A percentile compares a stretch with the other conserved stretches of the same genome.
phyloP scores from a whole-genome alignment of 805 yeast species.

The Nakazawaea ishiwadae region DNA sequence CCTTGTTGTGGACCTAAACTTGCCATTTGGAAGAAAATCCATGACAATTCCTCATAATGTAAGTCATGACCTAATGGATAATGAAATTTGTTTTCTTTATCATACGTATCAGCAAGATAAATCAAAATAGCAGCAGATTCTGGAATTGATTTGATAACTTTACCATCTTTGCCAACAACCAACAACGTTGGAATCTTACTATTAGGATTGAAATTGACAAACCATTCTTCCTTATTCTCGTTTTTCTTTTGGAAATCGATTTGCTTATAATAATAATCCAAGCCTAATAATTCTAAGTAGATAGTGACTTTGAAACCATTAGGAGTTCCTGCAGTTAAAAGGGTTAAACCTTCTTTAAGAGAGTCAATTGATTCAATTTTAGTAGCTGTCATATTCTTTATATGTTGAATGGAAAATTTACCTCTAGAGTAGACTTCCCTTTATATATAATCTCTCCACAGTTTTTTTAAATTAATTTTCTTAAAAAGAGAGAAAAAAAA shows the following conservation, averaged over 20 bases:
- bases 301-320: conserved; percentile 40
- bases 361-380: background rate
- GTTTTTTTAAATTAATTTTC: too few relatives aligned
- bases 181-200: conserved; percentile 59
- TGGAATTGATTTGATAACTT: conserved; percentile 35
- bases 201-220: conserved; percentile 51
- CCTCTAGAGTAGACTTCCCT: too few relatives aligned
- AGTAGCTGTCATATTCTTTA: conserved; percentile 12
- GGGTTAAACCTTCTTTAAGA: conserved; percentile 2
- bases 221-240: conserved; percentile 56
- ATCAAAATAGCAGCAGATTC: conserved; percentile 61
- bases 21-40: conserved; percentile 55
- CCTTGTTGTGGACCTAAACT: conserved; percentile 63
- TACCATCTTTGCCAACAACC: conserved; percentile 34
- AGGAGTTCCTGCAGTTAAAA: conserved; percentile 31
- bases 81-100: conserved; percentile 43
- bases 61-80: conserved; percentile 31
- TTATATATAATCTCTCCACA: too few relatives aligned
- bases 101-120: conserved; percentile 58
- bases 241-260: conserved; percentile 34
- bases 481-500: too few relatives aligned
- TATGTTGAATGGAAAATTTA: too few relatives aligned
- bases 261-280: conserved; percentile 34
- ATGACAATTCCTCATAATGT: conserved; percentile 50
- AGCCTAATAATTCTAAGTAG: conserved; percentile 35